Evolutionary conservation across 768 basidiomycete species (phyloP).

Genomic region (Termitomyces sp.): DNA sequence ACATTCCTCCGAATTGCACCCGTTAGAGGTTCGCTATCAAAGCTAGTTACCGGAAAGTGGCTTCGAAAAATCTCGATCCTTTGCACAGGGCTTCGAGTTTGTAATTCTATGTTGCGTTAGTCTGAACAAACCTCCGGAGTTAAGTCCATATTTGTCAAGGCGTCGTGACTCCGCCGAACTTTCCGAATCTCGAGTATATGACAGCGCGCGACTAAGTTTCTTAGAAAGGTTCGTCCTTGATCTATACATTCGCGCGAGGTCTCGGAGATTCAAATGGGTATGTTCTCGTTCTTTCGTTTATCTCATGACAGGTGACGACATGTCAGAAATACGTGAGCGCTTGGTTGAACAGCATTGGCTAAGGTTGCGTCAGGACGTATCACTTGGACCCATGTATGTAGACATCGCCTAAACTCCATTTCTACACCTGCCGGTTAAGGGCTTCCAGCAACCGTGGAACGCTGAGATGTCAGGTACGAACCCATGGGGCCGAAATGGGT

Average conservation of each 20-base stretch:
- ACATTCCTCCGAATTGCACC: constrained; percentile 2
- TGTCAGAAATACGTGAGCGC: background rate
- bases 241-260: constrained; percentile 13
- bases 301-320: background rate
- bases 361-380: background rate
- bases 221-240: background rate
- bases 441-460: background rate
- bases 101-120: background rate
- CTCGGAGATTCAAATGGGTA: constrained; percentile 7
- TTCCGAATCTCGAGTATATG: constrained; percentile 1
- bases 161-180: background rate
- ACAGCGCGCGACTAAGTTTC: constrained; percentile 16
- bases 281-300: background rate
- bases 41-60: background rate
- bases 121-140: background rate
- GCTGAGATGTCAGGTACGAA: background rate
- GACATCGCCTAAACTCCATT: background rate
- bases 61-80: background rate
- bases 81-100: background rate
- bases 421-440: background rate
- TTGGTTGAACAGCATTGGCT: too few relatives aligned
- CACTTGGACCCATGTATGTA: background rate
- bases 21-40: background rate
- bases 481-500: constrained; percentile 10
- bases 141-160: background rate